Percentiles rank a stretch among this genome's conserved stretches.
Evolutionary conservation across 2,329 filamentous ascomycete species (phyloP).

Genomic region (Fusarium coicis): DNA sequence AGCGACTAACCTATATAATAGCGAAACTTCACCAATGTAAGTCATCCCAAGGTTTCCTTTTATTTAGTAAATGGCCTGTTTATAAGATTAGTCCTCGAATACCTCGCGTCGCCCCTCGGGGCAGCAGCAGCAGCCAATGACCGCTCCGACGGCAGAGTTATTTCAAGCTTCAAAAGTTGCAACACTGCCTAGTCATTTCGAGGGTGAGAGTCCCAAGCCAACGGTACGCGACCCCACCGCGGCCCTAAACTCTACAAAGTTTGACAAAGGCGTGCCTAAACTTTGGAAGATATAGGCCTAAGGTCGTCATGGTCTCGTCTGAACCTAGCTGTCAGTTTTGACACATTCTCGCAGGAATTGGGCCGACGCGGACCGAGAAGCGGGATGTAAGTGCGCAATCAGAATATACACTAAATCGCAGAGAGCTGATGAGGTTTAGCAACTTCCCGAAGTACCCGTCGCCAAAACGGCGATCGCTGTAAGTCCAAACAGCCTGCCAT

Average conservation of each 20-base stretch:
- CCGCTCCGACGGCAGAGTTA: background rate
- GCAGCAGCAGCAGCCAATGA: background rate
- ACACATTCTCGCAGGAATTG: background rate
- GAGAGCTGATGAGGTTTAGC: background rate
- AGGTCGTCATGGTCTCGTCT: background rate
- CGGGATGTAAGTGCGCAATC: background rate
- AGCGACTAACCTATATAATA: background rate
- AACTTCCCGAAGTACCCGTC: background rate
- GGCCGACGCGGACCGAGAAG: background rate
- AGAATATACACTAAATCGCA: background rate
- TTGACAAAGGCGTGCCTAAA: background rate
- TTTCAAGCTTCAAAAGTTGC: background rate
- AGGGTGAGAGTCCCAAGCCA: background rate
- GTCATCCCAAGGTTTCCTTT: too few species aligned
- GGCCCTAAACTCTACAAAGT: background rate
- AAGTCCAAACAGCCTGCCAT: too few species aligned
- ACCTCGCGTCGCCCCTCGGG: background rate
- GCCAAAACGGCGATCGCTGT: background rate
- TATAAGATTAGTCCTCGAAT: fast-evolving
- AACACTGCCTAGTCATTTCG: background rate
- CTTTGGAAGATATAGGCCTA: background rate
- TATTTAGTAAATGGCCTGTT: too few species aligned
- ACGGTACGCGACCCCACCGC: background rate
- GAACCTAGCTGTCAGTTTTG: background rate
- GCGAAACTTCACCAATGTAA: fast-evolving